phyloP scores from a whole-genome alignment of 768 basidiomycete species.

The Mycena vitilis region DNA sequence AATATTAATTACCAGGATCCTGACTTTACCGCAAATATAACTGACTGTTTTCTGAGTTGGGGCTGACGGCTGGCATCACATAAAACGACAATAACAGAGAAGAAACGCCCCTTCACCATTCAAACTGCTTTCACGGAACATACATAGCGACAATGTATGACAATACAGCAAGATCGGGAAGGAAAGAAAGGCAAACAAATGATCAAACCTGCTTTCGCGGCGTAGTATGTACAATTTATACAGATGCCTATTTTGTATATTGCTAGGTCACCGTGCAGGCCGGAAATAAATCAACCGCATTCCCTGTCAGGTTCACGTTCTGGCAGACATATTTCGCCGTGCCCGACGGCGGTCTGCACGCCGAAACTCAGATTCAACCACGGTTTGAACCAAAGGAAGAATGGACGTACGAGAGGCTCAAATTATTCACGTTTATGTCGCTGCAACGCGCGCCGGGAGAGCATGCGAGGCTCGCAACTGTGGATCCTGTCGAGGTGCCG shows the following conservation, averaged over 20 bases:
- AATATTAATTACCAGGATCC: too few species aligned
- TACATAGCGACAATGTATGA: too few species aligned
- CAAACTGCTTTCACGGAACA: too few species aligned
- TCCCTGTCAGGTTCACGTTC: conserved; percentile 62
- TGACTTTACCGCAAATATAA: too few species aligned
- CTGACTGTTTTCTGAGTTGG: too few species aligned
- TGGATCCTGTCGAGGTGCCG: conserved; percentile 65
- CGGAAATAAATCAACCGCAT: conserved; percentile 57
- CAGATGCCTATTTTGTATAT: not conserved
- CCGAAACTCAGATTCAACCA: not conserved
- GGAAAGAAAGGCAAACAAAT: too few species aligned
- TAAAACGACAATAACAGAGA: too few species aligned
- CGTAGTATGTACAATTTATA: too few species aligned
- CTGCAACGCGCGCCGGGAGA: conserved; percentile 65
- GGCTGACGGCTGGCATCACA: too few species aligned
- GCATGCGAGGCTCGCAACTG: conserved; percentile 67
- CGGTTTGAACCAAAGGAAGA: not conserved
- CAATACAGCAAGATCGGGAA: too few species aligned
- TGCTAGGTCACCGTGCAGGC: conserved; percentile 47
- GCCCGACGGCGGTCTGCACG: conserved; percentile 53
- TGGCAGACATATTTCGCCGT: conserved; percentile 62
- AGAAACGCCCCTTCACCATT: too few species aligned
- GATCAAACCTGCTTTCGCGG: too few species aligned
- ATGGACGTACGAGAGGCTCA: conserved; percentile 56
- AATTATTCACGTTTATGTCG: conserved; percentile 58